Conservation (phyloP, 2,329 filamentous ascomycete species). For the Sarocladiaceae sp. region DNA sequence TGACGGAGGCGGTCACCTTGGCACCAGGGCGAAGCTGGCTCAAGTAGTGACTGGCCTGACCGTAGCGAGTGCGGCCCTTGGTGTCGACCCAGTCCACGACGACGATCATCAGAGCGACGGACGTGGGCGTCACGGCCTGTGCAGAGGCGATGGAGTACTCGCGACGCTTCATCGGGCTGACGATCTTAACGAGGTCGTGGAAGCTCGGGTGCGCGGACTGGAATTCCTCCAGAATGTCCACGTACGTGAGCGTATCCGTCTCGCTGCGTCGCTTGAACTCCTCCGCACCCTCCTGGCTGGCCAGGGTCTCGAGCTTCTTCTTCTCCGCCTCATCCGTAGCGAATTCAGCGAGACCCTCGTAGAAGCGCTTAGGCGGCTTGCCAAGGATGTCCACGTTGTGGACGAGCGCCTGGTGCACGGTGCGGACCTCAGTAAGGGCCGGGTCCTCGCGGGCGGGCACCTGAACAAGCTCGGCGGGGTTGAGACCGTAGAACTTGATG, state of each 20-base stretch:
- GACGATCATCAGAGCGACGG: slow-evolving; percentile 93
- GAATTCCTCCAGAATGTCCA: slow-evolving; percentile 86
- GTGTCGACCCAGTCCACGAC: slow-evolving; percentile 94
- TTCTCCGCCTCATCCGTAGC: slow-evolving; percentile 78
- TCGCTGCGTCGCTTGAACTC: slow-evolving; percentile 92
- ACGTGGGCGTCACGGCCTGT: slow-evolving; percentile 84
- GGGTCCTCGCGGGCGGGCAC: slow-evolving; percentile 79
- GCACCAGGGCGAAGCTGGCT: slow-evolving; percentile 68
- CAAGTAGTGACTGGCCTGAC: slow-evolving; percentile 89
- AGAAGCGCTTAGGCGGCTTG: slow-evolving; percentile 95
- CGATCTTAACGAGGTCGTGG: slow-evolving; percentile 81
- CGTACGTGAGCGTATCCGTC: slow-evolving; percentile 85
- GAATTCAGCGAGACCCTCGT: slow-evolving; percentile 83
- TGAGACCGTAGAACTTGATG: slow-evolving; percentile 82
- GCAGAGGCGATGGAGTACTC: slow-evolving; percentile 99
- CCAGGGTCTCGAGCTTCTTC: slow-evolving; percentile 70
- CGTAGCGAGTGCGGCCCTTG: slow-evolving; percentile 79
- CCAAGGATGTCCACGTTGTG: slow-evolving; percentile 97
- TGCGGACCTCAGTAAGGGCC: slow-evolving; percentile 73
- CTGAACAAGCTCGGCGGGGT: slow-evolving; percentile 80
- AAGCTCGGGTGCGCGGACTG: slow-evolving; percentile 81
- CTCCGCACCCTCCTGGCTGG: slow-evolving; percentile 69
- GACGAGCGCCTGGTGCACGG: slow-evolving; percentile 82
- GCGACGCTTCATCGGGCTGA: slow-evolving; percentile 86
- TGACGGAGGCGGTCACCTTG: slow-evolving; percentile 84